These are phyloP conservation scores for Moniliophthora roreri DNA, from an alignment of 1,284 basidiomycete species.

Conservation along the genomic window DNA sequence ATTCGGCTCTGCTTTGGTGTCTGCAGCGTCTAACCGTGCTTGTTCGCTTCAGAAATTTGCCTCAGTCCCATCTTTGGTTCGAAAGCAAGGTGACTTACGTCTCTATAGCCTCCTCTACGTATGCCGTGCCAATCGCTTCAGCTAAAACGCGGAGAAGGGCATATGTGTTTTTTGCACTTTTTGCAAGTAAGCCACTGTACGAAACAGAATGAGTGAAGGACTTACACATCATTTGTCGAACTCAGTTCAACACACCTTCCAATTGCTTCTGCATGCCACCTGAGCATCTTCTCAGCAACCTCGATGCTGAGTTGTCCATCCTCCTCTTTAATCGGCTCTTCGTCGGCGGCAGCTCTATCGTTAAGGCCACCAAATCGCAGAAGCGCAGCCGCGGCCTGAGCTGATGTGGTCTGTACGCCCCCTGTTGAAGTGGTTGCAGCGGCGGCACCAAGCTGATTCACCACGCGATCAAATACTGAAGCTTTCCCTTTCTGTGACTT, in stretches of 20 bases:
- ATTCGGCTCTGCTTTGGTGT: constrained; percentile 80
- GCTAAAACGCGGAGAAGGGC: constrained; percentile 85
- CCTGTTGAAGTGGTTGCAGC: constrained; percentile 62
- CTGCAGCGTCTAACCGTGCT: constrained; percentile 70
- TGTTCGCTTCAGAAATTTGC: constrained; percentile 63
- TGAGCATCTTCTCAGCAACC: constrained; percentile 85
- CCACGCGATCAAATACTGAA: constrained; percentile 89
- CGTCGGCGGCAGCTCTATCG: constrained; percentile 50
- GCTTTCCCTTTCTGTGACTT: constrained; percentile 80
- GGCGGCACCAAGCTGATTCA: constrained; percentile 84
- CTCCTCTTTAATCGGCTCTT: constrained; percentile 74
- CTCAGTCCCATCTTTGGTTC: constrained; percentile 9
- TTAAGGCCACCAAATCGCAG: constrained; percentile 82
- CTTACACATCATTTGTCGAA: constrained; percentile 79
- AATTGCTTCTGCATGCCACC: constrained; percentile 95
- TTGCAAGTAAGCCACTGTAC: neutral
- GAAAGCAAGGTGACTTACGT: constrained; percentile 56
- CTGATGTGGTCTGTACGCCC: constrained; percentile 64
- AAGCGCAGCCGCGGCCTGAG: constrained; percentile 77
- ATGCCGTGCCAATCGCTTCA: constrained; percentile 84
- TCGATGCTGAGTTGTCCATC: constrained; percentile 80
- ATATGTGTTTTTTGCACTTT: constrained; percentile 89
- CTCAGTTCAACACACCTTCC: constrained; percentile 91
- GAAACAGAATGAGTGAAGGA: constrained; percentile 17
- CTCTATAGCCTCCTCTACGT: constrained; percentile 90